phyloP scores from a whole-genome alignment of 75 land plant genomes.

The Larix kaempferi region DNA sequence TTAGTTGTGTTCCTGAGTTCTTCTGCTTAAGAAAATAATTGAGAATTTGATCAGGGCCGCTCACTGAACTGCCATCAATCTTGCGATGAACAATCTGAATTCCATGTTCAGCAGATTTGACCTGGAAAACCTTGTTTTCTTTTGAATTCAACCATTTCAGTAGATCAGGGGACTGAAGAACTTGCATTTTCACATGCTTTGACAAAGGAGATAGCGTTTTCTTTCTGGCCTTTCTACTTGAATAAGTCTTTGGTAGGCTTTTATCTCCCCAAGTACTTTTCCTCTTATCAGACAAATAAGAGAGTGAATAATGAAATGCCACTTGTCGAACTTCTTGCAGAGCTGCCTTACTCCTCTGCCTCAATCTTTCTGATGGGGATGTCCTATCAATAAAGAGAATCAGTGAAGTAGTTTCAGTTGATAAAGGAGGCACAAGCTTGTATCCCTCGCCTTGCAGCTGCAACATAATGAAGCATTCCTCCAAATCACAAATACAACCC shows the following conservation, averaged over 20 bases:
- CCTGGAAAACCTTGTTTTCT: not conserved
- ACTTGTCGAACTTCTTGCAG: too few relatives aligned
- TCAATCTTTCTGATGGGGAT: too few relatives aligned
- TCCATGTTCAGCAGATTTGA: not conserved
- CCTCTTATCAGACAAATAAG: too few relatives aligned
- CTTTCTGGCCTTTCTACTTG: not conserved
- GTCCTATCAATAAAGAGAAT: too few relatives aligned
- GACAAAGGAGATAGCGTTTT: not conserved
- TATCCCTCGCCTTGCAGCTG: conserved; percentile 45
- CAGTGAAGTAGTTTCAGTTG: conserved; percentile 8
- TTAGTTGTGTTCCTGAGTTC: conserved; percentile 8
- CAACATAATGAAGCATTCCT: conserved; percentile 11
- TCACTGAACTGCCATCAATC: conserved; percentile 5
- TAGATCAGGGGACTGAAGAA: not conserved
- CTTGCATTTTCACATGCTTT: not conserved
- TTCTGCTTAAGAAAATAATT: conserved; percentile 18
- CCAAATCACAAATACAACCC: not conserved
- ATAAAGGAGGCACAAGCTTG: conserved; percentile 31
- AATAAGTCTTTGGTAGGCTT: not conserved
- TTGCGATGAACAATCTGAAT: not conserved
- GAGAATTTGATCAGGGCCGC: conserved; percentile 28
- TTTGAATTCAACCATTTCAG: not conserved
- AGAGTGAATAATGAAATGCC: too few relatives aligned
- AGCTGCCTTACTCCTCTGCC: too few relatives aligned
- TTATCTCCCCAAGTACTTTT: not conserved